Evolutionary conservation across 352 stramenopile species (phyloP), one percentile per base, ranked within the genome.

Genomic region (Globisporangium spinosum): DNA sequence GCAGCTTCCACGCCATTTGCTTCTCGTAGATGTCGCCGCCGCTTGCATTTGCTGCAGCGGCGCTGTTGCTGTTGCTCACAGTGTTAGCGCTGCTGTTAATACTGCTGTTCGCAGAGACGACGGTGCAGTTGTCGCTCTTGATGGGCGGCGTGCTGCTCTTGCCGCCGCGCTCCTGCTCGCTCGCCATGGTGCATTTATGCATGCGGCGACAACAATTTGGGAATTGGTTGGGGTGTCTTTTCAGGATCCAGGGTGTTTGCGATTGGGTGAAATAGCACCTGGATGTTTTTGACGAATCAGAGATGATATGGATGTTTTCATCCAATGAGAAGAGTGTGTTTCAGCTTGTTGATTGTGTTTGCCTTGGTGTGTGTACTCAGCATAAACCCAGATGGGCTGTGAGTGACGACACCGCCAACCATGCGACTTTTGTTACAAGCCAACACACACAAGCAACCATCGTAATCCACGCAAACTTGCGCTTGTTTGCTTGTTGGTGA

Each of bases 1-100:
- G 74, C 55, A 75, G 68, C 69, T 88, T 86, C 81, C 81, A 89
- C 29, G 75, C 71, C 23, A 88, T 64, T 66, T 89, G 81, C 75
- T 88, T 89, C 49, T 88, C 81, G 76, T 89, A 89, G 17, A 83
- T 45, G 25, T 65, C 62, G 66, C 25, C 8, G 54, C 25, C 29
- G 54, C 10, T 34, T 34, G 32, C 32, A 7, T 17, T 56, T 56
- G 58, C 40, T 22, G 58, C 15, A 34, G 17, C 56, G 55, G n/a
- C 29, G 32, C 45, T 58, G 29, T 12, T 63, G 3, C 58, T 7
- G 43, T 5, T 40, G 51, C 7, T 38, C 13, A 35, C 53, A 22
- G 17, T 59, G 1, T 57, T 3, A 32, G 17, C 45, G 34, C 23
- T 58, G 40, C 38, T 57, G 22, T 4, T 62, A 25, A 10, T 12